These are phyloP conservation scores for Massospora cicadina DNA, from an alignment of 371 early-diverging fungal genomes.

Conservation along the genomic window DNA sequence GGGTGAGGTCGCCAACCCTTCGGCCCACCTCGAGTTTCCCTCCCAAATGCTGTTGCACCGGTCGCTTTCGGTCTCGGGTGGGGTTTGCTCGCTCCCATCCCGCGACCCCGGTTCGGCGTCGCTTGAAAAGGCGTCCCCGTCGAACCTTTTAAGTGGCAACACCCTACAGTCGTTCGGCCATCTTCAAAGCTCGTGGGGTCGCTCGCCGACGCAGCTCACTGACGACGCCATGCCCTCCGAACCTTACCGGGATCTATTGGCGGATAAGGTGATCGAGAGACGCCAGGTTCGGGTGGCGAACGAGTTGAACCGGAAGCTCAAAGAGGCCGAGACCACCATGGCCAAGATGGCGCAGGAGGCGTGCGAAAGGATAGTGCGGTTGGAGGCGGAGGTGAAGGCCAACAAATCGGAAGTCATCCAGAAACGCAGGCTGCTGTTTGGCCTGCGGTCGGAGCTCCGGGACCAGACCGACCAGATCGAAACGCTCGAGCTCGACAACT, in stretches of 20 bases:
- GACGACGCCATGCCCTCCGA: neutral
- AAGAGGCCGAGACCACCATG: neutral
- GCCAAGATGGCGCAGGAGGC: neutral
- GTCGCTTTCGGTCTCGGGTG: neutral
- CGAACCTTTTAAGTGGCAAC: neutral
- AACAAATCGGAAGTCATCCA: neutral
- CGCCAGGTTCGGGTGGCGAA: neutral
- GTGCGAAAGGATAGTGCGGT: neutral
- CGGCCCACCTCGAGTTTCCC: neutral
- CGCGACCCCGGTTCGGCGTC: neutral
- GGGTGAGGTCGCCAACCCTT: neutral
- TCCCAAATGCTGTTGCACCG: neutral
- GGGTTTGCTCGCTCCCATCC: neutral
- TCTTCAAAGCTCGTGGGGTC: neutral
- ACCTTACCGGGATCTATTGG: neutral
- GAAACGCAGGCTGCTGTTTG: neutral
- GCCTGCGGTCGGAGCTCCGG: neutral
- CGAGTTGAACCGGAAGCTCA: neutral
- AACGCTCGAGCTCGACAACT: neutral
- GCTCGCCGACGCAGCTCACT: neutral
- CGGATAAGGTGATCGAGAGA: neutral
- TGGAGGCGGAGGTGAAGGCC: neutral
- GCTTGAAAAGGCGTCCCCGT: neutral
- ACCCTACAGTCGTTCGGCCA: neutral
- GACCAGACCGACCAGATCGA: neutral